These are phyloP conservation scores for Lachnellula hyalina DNA, from an alignment of 2,329 filamentous ascomycete species.

Conservation along the genomic window DNA sequence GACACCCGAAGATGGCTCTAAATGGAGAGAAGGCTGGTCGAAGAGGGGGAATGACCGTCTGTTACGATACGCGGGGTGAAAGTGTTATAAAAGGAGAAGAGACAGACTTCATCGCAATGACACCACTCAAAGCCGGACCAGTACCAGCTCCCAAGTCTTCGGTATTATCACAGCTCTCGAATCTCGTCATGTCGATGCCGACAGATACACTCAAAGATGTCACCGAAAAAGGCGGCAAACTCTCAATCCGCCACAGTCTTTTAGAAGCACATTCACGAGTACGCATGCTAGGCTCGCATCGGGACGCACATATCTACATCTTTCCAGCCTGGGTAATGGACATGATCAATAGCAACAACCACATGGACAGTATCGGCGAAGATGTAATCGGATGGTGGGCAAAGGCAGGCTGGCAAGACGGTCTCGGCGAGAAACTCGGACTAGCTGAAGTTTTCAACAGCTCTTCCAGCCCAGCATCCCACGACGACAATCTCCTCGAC, in stretches of 20 bases:
- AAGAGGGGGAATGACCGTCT: conserved; percentile 80
- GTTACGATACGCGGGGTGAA: conserved; percentile 80
- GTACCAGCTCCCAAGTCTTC: conserved; percentile 58
- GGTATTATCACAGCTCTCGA: conserved; percentile 63
- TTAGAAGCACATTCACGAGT: conserved; percentile 69
- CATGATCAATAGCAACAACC: conserved; percentile 72
- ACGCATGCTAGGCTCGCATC: conserved; percentile 75
- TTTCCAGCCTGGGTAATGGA: conserved; percentile 89
- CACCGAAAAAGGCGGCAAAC: conserved; percentile 65
- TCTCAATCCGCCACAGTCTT: conserved; percentile 71
- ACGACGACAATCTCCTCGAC: conserved; percentile 29
- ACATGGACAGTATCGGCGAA: conserved; percentile 82
- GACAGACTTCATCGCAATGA: conserved; percentile 83
- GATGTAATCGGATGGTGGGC: conserved; percentile 95
- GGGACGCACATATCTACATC: conserved; percentile 92
- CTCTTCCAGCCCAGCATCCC: conserved; percentile 34
- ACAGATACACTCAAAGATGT: conserved; percentile 85
- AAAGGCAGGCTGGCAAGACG: conserved; percentile 85
- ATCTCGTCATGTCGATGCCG: conserved; percentile 78
- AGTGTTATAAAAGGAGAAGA: conserved; percentile 82
- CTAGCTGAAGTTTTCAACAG: conserved; percentile 60
- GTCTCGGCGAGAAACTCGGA: conserved; percentile 71
- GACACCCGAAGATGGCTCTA: conserved; percentile 41
- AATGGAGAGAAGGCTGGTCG: conserved; percentile 53
- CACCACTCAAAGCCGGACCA: conserved; percentile 55